A percentile compares a stretch with the other conserved stretches of the same genome.
Evolutionary conservation across 2,329 filamentous ascomycete species (phyloP).

Genomic region (Colletotrichum godetiae): DNA sequence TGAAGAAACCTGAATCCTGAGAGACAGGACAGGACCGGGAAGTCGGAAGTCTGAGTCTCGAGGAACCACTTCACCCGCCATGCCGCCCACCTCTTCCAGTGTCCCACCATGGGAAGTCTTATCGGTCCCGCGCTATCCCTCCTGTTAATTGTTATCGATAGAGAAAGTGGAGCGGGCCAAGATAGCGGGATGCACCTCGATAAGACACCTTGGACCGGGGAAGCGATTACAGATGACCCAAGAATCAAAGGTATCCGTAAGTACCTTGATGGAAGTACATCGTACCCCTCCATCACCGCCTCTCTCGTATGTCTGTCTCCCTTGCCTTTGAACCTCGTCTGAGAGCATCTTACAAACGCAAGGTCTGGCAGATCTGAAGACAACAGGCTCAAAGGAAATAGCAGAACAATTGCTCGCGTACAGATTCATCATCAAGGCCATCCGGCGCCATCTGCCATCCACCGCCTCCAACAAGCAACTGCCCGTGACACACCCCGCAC

Average conservation of each 20-base stretch:
- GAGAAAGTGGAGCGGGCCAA: background rate
- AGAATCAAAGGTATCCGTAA: background rate
- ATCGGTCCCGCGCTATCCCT: background rate
- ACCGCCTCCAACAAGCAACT: background rate
- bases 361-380: background rate
- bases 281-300: background rate
- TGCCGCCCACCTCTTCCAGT: background rate
- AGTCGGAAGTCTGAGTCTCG: background rate
- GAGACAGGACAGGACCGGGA: background rate
- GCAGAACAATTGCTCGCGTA: background rate
- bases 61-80: background rate
- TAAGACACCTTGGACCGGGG: slow-evolving; percentile 25
- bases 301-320: background rate
- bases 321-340: background rate
- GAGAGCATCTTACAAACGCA: background rate
- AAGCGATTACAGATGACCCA: background rate
- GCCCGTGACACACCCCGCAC: slow-evolving; percentile 11
- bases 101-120: background rate
- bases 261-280: background rate
- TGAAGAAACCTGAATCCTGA: slow-evolving; percentile 7
- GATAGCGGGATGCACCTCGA: slow-evolving; percentile 26
- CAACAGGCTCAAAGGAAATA: background rate
- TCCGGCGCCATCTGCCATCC: slow-evolving; percentile 5
- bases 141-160: slow-evolving; percentile 7
- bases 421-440: background rate